A percentile compares a stretch with the other conserved stretches of the same genome.
Conservation (phyloP, 2,329 filamentous ascomycete species). For the Alternaria rosae region DNA sequence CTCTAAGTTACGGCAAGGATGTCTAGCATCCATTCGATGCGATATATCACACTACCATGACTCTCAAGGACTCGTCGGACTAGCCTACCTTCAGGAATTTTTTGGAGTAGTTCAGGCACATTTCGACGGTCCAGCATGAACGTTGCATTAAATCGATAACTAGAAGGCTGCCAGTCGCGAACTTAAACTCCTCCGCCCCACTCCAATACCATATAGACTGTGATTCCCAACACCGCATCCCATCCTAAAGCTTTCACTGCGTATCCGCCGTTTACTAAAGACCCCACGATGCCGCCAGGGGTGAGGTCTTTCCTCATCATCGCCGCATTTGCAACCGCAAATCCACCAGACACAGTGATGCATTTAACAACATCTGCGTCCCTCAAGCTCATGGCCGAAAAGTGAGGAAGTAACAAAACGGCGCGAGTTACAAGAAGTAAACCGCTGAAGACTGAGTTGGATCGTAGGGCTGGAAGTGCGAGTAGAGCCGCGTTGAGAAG, state of each 20-base stretch:
- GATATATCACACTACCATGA: too few relatives aligned
- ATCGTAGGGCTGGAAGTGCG: slow-evolving; percentile 25
- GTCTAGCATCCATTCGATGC: too few relatives aligned
- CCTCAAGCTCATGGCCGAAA: slow-evolving; percentile 20
- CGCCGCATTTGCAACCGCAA: slow-evolving; percentile 31
- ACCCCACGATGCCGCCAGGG: slow-evolving; percentile 10
- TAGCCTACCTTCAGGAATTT: too few relatives aligned
- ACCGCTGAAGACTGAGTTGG: slow-evolving; percentile 25
- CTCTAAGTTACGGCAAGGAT: too few relatives aligned
- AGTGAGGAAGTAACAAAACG: slow-evolving; percentile 34
- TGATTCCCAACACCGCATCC: slow-evolving; percentile 31
- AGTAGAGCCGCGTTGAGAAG: slow-evolving; percentile 35
- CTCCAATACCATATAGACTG: slow-evolving; percentile 25
- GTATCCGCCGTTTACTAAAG: slow-evolving; percentile 18
- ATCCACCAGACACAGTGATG: slow-evolving; percentile 34
- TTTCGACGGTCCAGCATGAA: too few relatives aligned
- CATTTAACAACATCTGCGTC: slow-evolving; percentile 28
- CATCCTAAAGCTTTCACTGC: slow-evolving; percentile 37
- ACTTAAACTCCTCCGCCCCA: slow-evolving; percentile 39
- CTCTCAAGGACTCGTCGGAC: too few relatives aligned
- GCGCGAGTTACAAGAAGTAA: slow-evolving; percentile 29
- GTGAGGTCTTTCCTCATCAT: slow-evolving; percentile 26
- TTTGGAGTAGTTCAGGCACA: too few relatives aligned
- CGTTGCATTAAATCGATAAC: neutral
- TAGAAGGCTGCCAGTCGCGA: neutral